These are phyloP conservation scores for Salicornia ramosissima DNA, from an alignment of 148 eudicot species.

Conservation along the genomic window DNA sequence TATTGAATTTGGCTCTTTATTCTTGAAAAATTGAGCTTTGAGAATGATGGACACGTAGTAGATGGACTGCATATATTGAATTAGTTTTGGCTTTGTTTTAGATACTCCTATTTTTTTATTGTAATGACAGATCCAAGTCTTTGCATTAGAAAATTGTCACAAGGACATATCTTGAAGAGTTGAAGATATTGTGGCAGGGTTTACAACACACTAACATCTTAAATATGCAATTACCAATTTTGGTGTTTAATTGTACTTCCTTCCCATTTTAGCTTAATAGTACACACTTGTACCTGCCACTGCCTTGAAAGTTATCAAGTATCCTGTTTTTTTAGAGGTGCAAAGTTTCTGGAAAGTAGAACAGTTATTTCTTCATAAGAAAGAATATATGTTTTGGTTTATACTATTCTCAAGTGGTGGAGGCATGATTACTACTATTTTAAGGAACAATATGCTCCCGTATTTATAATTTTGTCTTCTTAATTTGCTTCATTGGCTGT, in stretches of 20 bases:
- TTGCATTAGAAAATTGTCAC: constrained; percentile 7
- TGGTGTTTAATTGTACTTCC: constrained; percentile 18
- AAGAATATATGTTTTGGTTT: too few species aligned
- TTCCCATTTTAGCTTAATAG: constrained; percentile 4
- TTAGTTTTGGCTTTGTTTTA: constrained; percentile 11
- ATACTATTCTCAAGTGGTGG: too few species aligned
- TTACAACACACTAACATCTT: too few species aligned
- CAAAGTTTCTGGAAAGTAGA: constrained; percentile 21
- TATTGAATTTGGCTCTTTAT: neutral
- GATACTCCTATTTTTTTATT: too few species aligned
- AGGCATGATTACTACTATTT: constrained; percentile 12
- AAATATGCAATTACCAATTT: constrained; percentile 20
- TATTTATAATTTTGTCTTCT: constrained; percentile 1
- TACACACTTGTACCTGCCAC: neutral
- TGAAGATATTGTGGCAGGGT: neutral
- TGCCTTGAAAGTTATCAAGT: constrained; percentile 16
- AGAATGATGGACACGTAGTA: constrained; percentile 15
- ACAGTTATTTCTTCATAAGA: constrained; percentile 1
- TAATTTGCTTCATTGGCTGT: constrained; percentile 1
- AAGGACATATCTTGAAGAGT: constrained; percentile 3
- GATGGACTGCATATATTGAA: constrained; percentile 10
- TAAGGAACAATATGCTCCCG: constrained; percentile 11
- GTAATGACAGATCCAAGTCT: neutral
- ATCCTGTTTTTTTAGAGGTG: constrained; percentile 10
- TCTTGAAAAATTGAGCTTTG: constrained; percentile 4